Evolutionary conservation across 2,329 filamentous ascomycete genomes (phyloP).

Genomic region (Tolypocladium cylindrosporum): DNA sequence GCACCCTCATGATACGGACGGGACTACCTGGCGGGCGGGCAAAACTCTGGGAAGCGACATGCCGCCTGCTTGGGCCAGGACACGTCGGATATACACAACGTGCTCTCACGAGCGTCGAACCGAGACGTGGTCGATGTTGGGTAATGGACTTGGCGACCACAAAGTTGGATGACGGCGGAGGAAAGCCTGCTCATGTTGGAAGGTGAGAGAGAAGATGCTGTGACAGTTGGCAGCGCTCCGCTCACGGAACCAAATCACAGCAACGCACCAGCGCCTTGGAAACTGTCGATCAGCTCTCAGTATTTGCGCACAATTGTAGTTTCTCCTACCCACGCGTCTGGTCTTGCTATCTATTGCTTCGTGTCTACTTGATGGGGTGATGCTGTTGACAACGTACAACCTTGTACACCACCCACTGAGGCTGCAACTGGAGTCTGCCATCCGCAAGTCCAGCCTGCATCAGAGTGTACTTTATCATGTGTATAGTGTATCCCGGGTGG

Average conservation of each 20-base stretch:
- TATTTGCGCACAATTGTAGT: background rate
- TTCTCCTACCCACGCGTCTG: background rate
- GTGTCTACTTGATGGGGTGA: background rate
- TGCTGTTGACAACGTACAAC: background rate
- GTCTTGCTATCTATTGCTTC: background rate
- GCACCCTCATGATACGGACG: background rate
- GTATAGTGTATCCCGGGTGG: no score
- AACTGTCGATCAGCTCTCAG: background rate
- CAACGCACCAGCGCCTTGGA: background rate
- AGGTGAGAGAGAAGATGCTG: background rate
- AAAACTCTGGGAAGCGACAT: background rate
- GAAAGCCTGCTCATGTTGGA: background rate
- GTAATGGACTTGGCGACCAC: background rate
- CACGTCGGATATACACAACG: background rate
- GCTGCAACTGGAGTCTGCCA: no score
- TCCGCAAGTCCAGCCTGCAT: no score
- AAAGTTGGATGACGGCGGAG: background rate
- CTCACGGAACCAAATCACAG: background rate
- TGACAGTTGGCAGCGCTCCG: background rate
- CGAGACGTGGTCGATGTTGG: background rate
- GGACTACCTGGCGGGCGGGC: background rate
- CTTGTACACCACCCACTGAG: no score
- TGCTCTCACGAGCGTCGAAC: background rate
- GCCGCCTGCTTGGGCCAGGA: background rate
- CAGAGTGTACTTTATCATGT: no score